Percentiles rank a stretch among this genome's conserved stretches.
Evolutionary conservation across 768 basidiomycete genomes (phyloP).

Genomic region (Mycena vitilis): DNA sequence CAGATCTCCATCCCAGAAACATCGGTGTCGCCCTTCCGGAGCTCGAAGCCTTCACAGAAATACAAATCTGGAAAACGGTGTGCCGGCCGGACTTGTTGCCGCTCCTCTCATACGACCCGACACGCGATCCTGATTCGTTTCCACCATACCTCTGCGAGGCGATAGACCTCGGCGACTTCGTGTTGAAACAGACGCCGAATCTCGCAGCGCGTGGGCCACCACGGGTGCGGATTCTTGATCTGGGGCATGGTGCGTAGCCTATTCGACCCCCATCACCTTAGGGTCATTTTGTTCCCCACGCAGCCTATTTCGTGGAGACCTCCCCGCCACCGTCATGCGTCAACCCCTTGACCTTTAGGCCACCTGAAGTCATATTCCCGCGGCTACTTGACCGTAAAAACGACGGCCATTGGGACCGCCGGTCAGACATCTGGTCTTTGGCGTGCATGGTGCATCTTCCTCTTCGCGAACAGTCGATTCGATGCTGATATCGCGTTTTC

Average conservation of each 20-base stretch:
- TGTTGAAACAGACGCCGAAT: not conserved
- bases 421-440: too few species aligned
- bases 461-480: too few species aligned
- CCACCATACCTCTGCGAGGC: not conserved
- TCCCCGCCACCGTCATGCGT: not conserved
- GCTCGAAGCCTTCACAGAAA: not conserved
- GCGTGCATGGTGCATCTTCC: too few species aligned
- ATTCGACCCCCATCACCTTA: too few species aligned
- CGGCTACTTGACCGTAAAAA: not conserved
- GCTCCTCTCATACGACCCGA: not conserved
- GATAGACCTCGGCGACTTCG: not conserved
- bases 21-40: conserved; percentile 13
- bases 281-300: not conserved
- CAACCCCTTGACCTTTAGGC: not conserved
- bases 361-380: not conserved
- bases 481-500: too few species aligned
- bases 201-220: not conserved
- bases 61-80: not conserved
- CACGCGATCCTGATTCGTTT: conserved; percentile 5
- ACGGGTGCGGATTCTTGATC: conserved; percentile 5
- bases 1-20: conserved; percentile 16
- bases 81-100: not conserved
- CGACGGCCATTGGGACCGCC: too few species aligned
- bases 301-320: not conserved
- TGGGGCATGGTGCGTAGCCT: conserved; percentile 7